Evolutionary conservation across 2,329 filamentous ascomycete genomes (phyloP).

Genomic region (Colletotrichum aenigma): DNA sequence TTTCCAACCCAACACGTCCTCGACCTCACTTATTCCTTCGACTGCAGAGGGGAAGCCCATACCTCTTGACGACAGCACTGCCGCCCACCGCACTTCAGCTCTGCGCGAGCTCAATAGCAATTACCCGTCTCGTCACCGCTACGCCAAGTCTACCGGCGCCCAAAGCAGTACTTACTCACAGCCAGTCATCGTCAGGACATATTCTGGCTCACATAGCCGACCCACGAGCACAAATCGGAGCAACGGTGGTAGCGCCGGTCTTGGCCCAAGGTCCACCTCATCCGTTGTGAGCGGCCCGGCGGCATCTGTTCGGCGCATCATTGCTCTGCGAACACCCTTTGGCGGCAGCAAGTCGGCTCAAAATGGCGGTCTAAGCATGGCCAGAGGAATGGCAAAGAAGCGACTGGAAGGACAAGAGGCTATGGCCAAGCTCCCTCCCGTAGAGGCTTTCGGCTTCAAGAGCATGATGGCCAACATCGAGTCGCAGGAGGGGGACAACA

Average conservation of each 20-base stretch:
- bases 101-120: conserved; percentile 64
- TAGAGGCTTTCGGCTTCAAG: conserved; percentile 69
- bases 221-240: conserved; percentile 31
- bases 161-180: conserved; percentile 65
- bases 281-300: conserved; percentile 18
- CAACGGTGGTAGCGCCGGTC: not conserved
- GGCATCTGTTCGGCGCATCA: conserved; percentile 23
- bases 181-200: conserved; percentile 69
- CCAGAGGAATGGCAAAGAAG: conserved; percentile 46
- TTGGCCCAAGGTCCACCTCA: not conserved
- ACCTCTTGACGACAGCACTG: conserved; percentile 59
- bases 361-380: conserved; percentile 49
- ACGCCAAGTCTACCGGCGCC: conserved; percentile 60
- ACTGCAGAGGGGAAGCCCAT: conserved; percentile 62
- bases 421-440: conserved; percentile 57
- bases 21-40: conserved; percentile 57
- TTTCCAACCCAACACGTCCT: conserved; percentile 53
- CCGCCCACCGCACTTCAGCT: conserved; percentile 62
- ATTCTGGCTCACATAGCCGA: conserved; percentile 52
- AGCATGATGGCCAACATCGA: conserved; percentile 65
- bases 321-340: conserved; percentile 28
- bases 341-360: conserved; percentile 34
- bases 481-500: conserved; percentile 41
- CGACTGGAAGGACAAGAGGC: conserved; percentile 25
- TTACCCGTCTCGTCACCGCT: conserved; percentile 61